These are phyloP conservation scores for Yamadazyma phyllophila DNA, from an alignment of 805 yeast species.

Conservation along the genomic window DNA sequence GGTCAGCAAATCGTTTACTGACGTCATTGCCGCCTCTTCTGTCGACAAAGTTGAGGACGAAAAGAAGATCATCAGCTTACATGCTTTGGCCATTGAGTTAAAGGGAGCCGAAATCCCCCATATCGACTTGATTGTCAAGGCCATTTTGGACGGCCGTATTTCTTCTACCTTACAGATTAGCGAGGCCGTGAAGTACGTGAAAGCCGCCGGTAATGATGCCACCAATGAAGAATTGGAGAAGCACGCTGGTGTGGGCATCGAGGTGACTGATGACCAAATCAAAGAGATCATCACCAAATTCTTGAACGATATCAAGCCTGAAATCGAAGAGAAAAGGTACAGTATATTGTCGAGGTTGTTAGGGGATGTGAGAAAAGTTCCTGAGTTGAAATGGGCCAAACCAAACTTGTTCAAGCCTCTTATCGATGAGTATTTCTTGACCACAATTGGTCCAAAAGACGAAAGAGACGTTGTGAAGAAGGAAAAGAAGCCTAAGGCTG, in stretches of 20 bases:
- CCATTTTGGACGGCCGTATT: conserved; percentile 62
- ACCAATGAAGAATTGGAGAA: conserved; percentile 51
- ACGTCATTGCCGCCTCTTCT: conserved; percentile 49
- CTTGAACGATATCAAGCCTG: conserved; percentile 56
- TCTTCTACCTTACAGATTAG: conserved; percentile 70
- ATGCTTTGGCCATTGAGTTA: conserved; percentile 70
- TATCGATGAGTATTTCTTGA: conserved; percentile 74
- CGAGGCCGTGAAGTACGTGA: conserved; percentile 76
- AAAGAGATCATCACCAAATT: conserved; percentile 55
- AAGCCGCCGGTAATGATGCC: conserved; percentile 38
- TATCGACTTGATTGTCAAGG: conserved; percentile 54
- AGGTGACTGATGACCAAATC: conserved; percentile 64
- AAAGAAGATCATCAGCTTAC: conserved; percentile 62
- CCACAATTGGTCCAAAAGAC: conserved; percentile 87
- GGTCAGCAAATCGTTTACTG: conserved; percentile 67
- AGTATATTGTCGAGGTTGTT: conserved; percentile 72
- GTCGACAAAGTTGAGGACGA: conserved; percentile 41
- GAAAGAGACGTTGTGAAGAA: conserved; percentile 84
- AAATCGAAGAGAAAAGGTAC: conserved; percentile 72
- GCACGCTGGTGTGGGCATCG: conserved; percentile 79
- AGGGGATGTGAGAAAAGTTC: conserved; percentile 71
- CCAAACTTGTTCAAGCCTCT: conserved; percentile 84
- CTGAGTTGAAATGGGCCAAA: conserved; percentile 87
- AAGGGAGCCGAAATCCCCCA: conserved; percentile 56
- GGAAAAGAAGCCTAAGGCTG: conserved; percentile 53